Conservation (phyloP, 495 filamentous ascomycete species). For the Annulohypoxylon maeteangense region DNA sequence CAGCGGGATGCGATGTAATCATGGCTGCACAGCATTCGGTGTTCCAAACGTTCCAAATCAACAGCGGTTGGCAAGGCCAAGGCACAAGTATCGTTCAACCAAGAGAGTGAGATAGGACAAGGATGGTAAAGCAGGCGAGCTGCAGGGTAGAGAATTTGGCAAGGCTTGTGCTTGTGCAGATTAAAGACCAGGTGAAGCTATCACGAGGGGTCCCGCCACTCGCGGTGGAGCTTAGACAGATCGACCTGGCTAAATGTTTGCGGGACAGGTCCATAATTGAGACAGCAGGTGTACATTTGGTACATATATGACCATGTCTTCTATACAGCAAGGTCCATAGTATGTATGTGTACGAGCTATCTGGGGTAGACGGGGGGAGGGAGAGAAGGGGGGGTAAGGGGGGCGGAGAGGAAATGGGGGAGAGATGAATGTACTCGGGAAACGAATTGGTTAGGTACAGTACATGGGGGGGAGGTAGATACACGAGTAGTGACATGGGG, state of each 20-base stretch:
- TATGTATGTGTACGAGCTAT: slow-evolving; percentile 43
- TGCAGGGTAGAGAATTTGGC: slow-evolving; percentile 34
- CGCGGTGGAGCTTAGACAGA: slow-evolving; percentile 35
- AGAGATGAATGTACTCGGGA: slow-evolving; percentile 46
- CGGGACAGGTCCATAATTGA: slow-evolving; percentile 38
- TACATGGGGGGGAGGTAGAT: slow-evolving; percentile 45
- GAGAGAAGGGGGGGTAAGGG: slow-evolving; percentile 19
- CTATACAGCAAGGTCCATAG: slow-evolving; percentile 34
- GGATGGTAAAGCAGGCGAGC: slow-evolving; percentile 31
- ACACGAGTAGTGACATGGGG: slow-evolving; percentile 42
- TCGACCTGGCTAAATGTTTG: slow-evolving; percentile 32
- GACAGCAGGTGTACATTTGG: slow-evolving; percentile 41
- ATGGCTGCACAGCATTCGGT: slow-evolving; percentile 41
- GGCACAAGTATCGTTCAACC: slow-evolving; percentile 23
- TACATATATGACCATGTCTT: slow-evolving; percentile 43
- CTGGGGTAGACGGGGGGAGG: slow-evolving; percentile 38
- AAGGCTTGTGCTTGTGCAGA: slow-evolving; percentile 12
- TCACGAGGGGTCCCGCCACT: slow-evolving; percentile 43
- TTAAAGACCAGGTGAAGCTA: slow-evolving; percentile 37
- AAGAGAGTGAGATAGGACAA: not conserved
- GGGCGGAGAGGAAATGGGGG: slow-evolving; percentile 26
- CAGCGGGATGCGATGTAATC: slow-evolving; percentile 35
- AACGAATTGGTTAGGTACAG: slow-evolving; percentile 40
- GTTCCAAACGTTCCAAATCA: slow-evolving; percentile 23
- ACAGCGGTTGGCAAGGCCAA: slow-evolving; percentile 24